Evolutionary conservation across 352 stramenopile species (phyloP).

Genomic region (Phytophthora agathidicida): DNA sequence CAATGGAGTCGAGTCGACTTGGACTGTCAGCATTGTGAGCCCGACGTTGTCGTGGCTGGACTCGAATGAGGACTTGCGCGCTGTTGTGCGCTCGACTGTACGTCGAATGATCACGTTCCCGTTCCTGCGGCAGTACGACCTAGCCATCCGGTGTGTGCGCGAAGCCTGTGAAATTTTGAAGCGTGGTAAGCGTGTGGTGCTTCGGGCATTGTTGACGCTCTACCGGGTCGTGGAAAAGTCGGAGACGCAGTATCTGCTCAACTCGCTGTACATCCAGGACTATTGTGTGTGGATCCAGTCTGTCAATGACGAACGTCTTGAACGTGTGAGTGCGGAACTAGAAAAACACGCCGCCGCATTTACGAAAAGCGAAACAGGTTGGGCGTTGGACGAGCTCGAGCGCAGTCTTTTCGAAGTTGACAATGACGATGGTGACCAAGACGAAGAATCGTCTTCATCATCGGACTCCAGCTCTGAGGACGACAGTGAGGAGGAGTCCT

Average conservation of each 20-base stretch:
- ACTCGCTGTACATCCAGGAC: conserved; percentile 96
- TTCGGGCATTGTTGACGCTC: conserved; percentile 92
- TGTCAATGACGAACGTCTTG: conserved; percentile 54
- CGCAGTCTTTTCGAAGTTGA: conserved; percentile 51
- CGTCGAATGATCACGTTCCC: conserved; percentile 96
- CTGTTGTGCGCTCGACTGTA: conserved; percentile 75
- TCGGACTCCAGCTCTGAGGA: conserved; percentile 29
- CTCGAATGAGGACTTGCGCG: conserved; percentile 55
- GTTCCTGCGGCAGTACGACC: conserved; percentile 93
- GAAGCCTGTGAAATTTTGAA: conserved; percentile 90
- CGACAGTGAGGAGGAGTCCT: conserved; percentile 34
- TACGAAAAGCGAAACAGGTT: conserved; percentile 71
- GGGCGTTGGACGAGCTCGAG: conserved; percentile 81
- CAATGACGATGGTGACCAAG: conserved; percentile 19
- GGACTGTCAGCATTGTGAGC: conserved; percentile 96
- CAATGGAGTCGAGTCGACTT: conserved; percentile 95
- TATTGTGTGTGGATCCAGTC: conserved; percentile 91
- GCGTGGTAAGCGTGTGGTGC: conserved; percentile 86
- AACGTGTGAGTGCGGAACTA: conserved; percentile 44
- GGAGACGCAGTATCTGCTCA: conserved; percentile 97
- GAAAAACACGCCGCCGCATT: conserved; percentile 42
- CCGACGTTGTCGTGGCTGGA: conserved; percentile 96
- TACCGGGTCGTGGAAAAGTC: conserved; percentile 93
- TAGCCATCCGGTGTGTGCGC: conserved; percentile 78
- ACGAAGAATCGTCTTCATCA: conserved; percentile 25